A percentile compares a stretch with the other conserved stretches of the same genome.
phyloP scores from a whole-genome alignment of 2,329 filamentous ascomycete species.

The Cryphonectria nitschkei region DNA sequence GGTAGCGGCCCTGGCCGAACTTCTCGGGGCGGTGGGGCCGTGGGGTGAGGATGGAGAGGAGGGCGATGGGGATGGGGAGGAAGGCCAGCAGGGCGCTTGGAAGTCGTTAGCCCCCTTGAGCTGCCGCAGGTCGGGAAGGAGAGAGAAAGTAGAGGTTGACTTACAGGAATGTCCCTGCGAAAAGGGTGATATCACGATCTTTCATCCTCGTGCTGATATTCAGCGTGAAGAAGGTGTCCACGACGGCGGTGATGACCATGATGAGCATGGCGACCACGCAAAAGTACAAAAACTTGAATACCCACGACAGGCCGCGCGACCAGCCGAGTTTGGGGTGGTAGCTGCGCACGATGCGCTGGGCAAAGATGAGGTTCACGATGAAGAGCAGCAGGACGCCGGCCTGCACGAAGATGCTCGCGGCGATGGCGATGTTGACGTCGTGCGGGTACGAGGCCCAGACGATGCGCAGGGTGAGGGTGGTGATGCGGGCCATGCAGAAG shows the following conservation, averaged over 20 bases:
- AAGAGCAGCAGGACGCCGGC: conserved; percentile 77
- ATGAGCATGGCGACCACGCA: conserved; percentile 63
- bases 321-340: conserved; percentile 74
- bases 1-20: conserved; percentile 70
- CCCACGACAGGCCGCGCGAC: conserved; percentile 54
- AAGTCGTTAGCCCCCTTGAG: neutral
- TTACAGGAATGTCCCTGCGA: conserved; percentile 64
- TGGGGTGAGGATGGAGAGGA: conserved; percentile 53
- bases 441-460: conserved; percentile 52
- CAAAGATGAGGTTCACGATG: conserved; percentile 76
- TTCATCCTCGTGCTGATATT: conserved; percentile 50
- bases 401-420: conserved; percentile 71
- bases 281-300: conserved; percentile 62
- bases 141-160: conserved; percentile 58
- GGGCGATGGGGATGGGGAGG: conserved; percentile 63
- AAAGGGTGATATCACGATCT: conserved; percentile 67
- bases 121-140: neutral
- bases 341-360: conserved; percentile 75
- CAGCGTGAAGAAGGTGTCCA: conserved; percentile 71
- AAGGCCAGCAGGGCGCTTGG: conserved; percentile 61
- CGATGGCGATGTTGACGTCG: conserved; percentile 52
- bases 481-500: conserved; percentile 60
- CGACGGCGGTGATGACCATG: conserved; percentile 66
- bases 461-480: conserved; percentile 56
- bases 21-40: conserved; percentile 48